These are phyloP conservation scores for Dipodascopsis uninucleata DNA, from an alignment of 805 yeast species.

Conservation along the genomic window DNA sequence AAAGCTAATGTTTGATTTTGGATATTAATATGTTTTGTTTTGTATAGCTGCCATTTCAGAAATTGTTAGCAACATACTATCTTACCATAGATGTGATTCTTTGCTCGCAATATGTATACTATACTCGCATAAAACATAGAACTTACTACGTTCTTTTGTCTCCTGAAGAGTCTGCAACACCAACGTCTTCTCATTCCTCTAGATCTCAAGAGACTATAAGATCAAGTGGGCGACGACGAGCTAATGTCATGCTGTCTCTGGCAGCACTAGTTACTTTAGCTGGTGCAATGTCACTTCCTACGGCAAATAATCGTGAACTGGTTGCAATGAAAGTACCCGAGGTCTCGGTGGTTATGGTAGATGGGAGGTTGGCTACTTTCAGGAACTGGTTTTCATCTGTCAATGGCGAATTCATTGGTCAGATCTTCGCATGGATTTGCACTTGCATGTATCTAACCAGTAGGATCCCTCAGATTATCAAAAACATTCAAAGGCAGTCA, in stretches of 20 bases:
- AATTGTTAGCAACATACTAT: constrained; percentile 67
- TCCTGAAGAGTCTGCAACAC: constrained; percentile 15
- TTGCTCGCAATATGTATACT: constrained; percentile 68
- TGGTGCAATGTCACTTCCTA: constrained; percentile 23
- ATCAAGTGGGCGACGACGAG: constrained; percentile 10
- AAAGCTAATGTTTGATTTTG: too few species aligned
- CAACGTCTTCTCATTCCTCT: constrained; percentile 20
- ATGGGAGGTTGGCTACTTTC: too few species aligned
- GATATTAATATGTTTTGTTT: too few species aligned
- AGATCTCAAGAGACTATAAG: constrained; percentile 22
- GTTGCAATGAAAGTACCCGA: too few species aligned
- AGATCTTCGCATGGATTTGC: constrained; percentile 69
- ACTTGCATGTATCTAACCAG: constrained; percentile 71
- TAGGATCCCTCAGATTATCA: constrained; percentile 77
- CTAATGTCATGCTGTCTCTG: constrained; percentile 24
- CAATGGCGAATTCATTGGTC: constrained; percentile 37
- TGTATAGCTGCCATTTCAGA: constrained; percentile 62
- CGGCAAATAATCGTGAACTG: too few species aligned
- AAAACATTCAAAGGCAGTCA: constrained; percentile 72
- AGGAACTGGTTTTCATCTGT: too few species aligned
- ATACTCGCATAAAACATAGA: constrained; percentile 38
- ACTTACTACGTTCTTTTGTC: constrained; percentile 24
- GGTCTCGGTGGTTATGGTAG: too few species aligned
- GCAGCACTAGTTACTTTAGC: constrained; percentile 24
- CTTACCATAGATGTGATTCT: constrained; percentile 66